Evolutionary conservation across 1,139 yeast genomes (phyloP).

Genomic region (Geotrichum bryndzae): DNA sequence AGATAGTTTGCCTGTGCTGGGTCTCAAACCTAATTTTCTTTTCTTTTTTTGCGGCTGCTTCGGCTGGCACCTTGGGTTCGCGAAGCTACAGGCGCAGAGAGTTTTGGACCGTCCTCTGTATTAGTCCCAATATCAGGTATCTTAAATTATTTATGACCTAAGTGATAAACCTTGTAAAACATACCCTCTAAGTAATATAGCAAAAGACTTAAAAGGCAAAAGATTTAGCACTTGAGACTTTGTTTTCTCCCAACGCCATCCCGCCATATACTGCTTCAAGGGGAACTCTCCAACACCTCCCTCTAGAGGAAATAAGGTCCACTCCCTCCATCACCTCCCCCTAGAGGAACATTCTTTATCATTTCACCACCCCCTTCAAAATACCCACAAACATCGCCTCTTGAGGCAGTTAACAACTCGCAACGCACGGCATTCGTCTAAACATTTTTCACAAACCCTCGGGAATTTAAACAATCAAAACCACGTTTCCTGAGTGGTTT

Average conservation of each 20-base stretch:
- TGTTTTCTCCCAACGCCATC: neutral
- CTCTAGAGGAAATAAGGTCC: neutral
- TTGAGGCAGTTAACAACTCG: neutral
- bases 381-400: neutral
- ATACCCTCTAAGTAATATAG: neutral
- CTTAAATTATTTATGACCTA: no score
- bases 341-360: neutral
- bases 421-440: neutral
- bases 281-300: neutral
- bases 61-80: no score
- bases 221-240: neutral
- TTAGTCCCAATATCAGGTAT: no score
- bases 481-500: neutral
- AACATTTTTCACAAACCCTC: neutral
- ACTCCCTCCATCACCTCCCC: neutral
- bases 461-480: neutral
- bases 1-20: no score
- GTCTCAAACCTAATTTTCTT: no score
- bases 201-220: neutral
- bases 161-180: neutral
- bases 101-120: no score
- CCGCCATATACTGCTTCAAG: neutral
- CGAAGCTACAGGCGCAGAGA: no score
- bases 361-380: neutral
- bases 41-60: no score